Base-by-base conservation (phyloP, 352 stramenopile genomes). In the Pythium phragmitis region DNA sequence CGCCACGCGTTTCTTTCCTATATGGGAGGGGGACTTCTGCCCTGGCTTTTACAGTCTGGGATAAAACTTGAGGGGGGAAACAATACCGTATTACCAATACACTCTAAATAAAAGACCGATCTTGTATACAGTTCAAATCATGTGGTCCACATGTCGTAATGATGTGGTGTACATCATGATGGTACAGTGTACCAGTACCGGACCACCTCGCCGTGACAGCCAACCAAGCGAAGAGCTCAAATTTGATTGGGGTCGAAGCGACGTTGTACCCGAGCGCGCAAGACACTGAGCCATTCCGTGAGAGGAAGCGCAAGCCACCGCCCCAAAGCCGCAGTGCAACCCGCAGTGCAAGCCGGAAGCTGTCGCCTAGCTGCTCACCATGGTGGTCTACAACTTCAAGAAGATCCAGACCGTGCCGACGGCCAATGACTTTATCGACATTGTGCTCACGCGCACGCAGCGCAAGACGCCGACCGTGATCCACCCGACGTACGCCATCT, bases 351-450 rank as follows among this genome's bases (percentile, higher is more conserved):
- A n/a, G 41, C 42, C 41, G 19, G 7, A 43, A 43, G 60, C 41
- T 55, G 47, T 30, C 21, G 21, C 21, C 21, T 21, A 21, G 21
- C 21, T 21, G 21, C 21, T 21, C 49, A 82, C 41, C 67, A 99
- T 99, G 96, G 94, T 98, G 53, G 94, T 99, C 60, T 99, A 99
- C 87, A 99, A 99, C 88, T 99, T 99, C 75, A 99, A 99, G 82
- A 98, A 98, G 84, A 99, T 99, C 74, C 86, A 94, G 69, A 96
- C 97, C 12, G 97, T 99, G 76, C 97, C 97, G 43, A 87, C 88
- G 68, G 96, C 97, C 54, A 89, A 83, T 68, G 97, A 99, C 71
- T 97, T 99, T 58, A 96, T 99, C 67, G 98, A 99, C 85, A 99
- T 99, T 79, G 97, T 99, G 57, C 85, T 99, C 49, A 99, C 97